Conservation (phyloP, 2,329 filamentous ascomycete species). For the Rosellinia necatrix region DNA sequence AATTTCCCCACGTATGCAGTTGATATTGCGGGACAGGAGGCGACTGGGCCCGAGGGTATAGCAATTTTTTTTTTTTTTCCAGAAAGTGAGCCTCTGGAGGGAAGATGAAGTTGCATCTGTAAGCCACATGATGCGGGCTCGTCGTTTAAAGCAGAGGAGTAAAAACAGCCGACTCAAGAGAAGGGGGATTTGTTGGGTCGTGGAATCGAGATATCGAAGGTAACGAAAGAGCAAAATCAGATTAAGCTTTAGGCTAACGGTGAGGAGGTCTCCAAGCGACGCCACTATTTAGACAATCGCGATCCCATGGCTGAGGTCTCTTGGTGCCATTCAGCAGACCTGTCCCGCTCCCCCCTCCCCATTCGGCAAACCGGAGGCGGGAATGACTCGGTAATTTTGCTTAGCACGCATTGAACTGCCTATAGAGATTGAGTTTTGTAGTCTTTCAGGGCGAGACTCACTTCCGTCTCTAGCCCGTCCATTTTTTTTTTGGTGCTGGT, state of each 20-base stretch:
- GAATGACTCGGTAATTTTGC: conserved; percentile 4
- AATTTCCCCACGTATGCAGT: background rate
- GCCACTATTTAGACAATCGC: background rate
- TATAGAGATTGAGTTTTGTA: no score
- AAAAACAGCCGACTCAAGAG: background rate
- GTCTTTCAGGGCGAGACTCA: no score
- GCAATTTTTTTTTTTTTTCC: no score
- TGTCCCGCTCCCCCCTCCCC: no score
- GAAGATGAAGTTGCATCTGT: background rate
- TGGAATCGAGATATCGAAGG: background rate
- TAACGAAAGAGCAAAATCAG: background rate
- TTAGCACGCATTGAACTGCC: no score
- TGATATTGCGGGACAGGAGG: background rate
- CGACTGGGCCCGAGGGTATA: background rate
- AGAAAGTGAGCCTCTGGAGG: background rate
- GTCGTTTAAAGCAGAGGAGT: background rate
- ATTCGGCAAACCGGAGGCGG: background rate
- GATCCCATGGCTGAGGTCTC: background rate
- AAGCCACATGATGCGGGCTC: background rate
- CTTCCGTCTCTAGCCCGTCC: no score
- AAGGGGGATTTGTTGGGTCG: background rate
- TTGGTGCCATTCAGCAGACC: background rate
- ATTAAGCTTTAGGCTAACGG: conserved; percentile 14
- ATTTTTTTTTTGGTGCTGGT: no score
- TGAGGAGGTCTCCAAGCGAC: background rate